phyloP scores from a whole-genome alignment of 257 asterid genomes.

The Ophiorrhiza pumila region DNA sequence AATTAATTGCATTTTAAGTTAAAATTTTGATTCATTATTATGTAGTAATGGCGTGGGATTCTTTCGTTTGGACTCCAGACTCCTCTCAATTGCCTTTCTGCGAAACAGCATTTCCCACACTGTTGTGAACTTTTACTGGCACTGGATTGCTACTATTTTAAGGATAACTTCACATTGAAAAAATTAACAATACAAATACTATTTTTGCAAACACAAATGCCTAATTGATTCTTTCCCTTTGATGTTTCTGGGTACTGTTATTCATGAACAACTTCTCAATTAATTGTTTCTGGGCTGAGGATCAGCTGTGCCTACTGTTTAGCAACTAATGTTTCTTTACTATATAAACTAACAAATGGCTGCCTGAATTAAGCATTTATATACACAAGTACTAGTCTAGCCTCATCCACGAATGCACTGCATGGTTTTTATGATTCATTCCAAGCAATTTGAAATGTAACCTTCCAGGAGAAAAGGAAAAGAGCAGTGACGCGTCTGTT shows the following conservation, averaged over 20 bases:
- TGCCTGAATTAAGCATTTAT: not conserved
- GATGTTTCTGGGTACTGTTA: too few species aligned
- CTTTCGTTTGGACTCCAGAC: not conserved
- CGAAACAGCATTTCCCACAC: too few species aligned
- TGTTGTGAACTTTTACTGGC: too few species aligned
- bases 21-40: not conserved
- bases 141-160: too few species aligned
- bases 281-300: not conserved
- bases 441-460: too few species aligned
- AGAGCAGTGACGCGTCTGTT: not conserved
- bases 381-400: not conserved
- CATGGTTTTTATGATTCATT: too few species aligned
- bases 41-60: not conserved
- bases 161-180: not conserved
- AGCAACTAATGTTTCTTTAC: not conserved
- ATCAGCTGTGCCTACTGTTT: not conserved
- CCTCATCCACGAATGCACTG: too few species aligned
- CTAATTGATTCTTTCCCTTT: too few species aligned
- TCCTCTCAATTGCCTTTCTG: too few species aligned
- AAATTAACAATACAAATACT: too few species aligned
- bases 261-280: not conserved
- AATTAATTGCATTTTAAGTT: not conserved
- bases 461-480: not conserved
- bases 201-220: not conserved
- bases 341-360: too few species aligned